Evolutionary conservation across 139 green algal genomes (phyloP), one percentile per base, ranked within the genome.

Genomic region (Chlamydomonas eustigma): DNA sequence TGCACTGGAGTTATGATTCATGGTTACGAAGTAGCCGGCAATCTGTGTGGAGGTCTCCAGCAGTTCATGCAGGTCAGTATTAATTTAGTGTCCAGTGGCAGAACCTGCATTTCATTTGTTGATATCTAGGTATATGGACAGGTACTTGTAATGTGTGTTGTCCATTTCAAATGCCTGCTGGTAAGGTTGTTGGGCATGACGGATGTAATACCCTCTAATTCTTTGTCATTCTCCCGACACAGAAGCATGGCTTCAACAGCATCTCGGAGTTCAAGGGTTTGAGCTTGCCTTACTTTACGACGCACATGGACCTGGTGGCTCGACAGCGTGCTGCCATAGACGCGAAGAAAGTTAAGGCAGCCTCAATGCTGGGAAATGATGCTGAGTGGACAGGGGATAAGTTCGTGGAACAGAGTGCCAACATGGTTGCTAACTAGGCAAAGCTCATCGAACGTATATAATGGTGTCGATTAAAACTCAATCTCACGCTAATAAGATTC

Each of bases 1-100:
- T 98, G 94, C 89, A 98, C 94, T 1, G 94, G 94, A 24, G 92
- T 98, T 22, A 99, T 99, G 95, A 81, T 99, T 67, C 92, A 98
- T 78, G 95, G 95, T 25, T 99, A 99, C 82, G 85, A 86, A 0
- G 64, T 98, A 51, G 87, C 97, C 18, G 91, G 97, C 77, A 88
- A 88, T n/a, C 88, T 98, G 44, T 94, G 86, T 64, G 94, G 85
- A 4, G 95, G 87, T 4, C 88, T 99, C 76, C 94, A 97, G 85
- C 79, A 79, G 38, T 81, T 85, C 38, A 94, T 94, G 91, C 34
- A 67, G n/a, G 37, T 65, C n/a, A 12, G 65, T 4, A 3, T n/a
- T n/a, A n/a, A n/a, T n/a, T n/a, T n/a, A n/a, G n/a, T n/a, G n/a
- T n/a, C n/a, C n/a, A n/a, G n/a, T n/a, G n/a, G n/a, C n/a, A n/a